Conservation (phyloP, 345 rosid species). For the Barbarea vulgaris region DNA sequence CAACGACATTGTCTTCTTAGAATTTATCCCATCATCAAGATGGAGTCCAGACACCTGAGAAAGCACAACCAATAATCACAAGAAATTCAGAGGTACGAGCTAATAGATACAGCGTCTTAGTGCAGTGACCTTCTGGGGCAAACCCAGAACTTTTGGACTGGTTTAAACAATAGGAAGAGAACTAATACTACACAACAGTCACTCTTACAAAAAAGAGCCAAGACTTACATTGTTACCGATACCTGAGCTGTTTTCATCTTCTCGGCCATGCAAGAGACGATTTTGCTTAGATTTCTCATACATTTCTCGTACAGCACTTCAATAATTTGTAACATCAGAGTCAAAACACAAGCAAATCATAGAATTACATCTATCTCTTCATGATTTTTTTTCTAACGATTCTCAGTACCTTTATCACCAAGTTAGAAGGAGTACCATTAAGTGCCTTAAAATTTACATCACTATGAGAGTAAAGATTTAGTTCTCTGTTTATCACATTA, state of each 20-base stretch:
- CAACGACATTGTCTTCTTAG: conserved; percentile 91
- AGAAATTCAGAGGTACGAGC: conserved; percentile 17
- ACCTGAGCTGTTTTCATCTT: conserved; percentile 56
- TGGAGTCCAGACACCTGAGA: conserved; percentile 64
- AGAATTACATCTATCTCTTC: conserved; percentile 13
- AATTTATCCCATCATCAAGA: conserved; percentile 57
- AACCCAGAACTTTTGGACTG: conserved; percentile 18
- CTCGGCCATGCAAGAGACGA: conserved; percentile 60
- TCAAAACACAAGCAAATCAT: conserved; percentile 25
- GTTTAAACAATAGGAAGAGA: not conserved
- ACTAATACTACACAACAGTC: conserved; percentile 1
- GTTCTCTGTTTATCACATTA: conserved; percentile 10
- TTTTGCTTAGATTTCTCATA: conserved; percentile 89
- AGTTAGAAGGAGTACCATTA: not conserved
- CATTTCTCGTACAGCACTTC: conserved; percentile 97
- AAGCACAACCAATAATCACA: conserved; percentile 21
- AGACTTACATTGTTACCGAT: conserved; percentile 63
- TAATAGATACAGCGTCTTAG: conserved; percentile 13
- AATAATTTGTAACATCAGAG: conserved; percentile 37
- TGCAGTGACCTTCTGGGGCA: conserved; percentile 5
- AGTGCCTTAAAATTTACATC: not conserved
- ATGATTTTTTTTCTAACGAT: conserved; percentile 1
- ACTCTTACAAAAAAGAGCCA: conserved; percentile 9
- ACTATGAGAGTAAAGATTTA: conserved; percentile 6
- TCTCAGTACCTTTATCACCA: not conserved